A percentile compares a stretch with the other conserved stretches of the same genome.
These are phyloP conservation scores for Rhynchosporium graminicola DNA, from an alignment of 2,329 filamentous ascomycete species.

Conservation along the genomic window DNA sequence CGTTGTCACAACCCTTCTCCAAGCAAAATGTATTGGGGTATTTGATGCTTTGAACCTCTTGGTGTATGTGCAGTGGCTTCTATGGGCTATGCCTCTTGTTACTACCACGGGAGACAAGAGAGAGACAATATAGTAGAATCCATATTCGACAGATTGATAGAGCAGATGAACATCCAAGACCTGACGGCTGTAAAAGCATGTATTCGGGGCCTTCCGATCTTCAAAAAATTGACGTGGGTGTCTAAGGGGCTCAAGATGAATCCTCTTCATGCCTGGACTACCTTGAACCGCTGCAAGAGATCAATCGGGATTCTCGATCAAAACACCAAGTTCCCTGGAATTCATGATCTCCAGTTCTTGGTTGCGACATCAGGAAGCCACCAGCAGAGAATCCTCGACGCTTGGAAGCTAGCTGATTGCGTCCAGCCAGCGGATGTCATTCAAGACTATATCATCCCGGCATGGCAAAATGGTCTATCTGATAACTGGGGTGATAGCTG, in stretches of 20 bases:
- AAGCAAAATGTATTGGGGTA: constrained; percentile 3
- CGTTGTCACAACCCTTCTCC: not conserved
- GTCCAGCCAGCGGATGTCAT: constrained; percentile 17
- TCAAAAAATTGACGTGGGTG: constrained; percentile 26
- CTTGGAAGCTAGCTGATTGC: constrained; percentile 22
- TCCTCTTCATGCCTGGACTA: constrained; percentile 22
- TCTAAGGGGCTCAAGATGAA: not conserved
- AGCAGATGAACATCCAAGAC: not conserved
- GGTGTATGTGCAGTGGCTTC: constrained; percentile 24
- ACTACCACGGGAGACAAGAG: constrained; percentile 4
- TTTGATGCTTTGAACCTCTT: constrained; percentile 18
- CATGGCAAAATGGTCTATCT: constrained; percentile 23
- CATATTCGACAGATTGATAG: not conserved
- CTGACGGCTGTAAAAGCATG: not conserved
- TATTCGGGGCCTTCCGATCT: constrained; percentile 13
- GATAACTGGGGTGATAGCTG: constrained; percentile 18
- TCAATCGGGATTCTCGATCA: constrained; percentile 26
- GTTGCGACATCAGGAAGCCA: constrained; percentile 10
- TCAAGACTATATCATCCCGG: constrained; percentile 30
- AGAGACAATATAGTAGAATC: not conserved
- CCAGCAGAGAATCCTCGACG: constrained; percentile 16
- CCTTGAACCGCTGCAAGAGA: constrained; percentile 11
- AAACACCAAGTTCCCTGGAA: constrained; percentile 23
- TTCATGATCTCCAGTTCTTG: constrained; percentile 28
- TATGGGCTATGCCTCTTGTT: constrained; percentile 13